These are phyloP conservation scores for Fusarium incarnatum DNA, from an alignment of 2,329 filamentous ascomycete genomes.

Conservation along the genomic window DNA sequence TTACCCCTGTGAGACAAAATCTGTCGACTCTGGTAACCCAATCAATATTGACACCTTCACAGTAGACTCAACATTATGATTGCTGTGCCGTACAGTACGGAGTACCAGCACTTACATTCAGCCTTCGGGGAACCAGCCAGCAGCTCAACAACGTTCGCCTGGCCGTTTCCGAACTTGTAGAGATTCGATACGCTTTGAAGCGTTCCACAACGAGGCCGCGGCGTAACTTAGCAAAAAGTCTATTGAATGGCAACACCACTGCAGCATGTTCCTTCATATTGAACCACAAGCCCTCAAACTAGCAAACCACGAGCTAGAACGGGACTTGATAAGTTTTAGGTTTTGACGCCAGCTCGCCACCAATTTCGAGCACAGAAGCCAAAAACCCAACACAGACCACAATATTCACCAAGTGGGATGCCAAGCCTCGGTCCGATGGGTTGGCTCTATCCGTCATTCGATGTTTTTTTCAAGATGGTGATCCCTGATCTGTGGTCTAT, in stretches of 20 bases:
- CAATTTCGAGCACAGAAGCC: constrained; percentile 27
- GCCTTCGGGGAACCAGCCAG: constrained; percentile 8
- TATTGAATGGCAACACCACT: constrained; percentile 30
- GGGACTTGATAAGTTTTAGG: constrained; percentile 28
- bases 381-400: constrained; percentile 12
- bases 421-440: constrained; percentile 41
- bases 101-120: neutral
- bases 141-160: constrained; percentile 14
- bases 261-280: constrained; percentile 13
- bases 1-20: constrained; percentile 6
- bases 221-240: constrained; percentile 14
- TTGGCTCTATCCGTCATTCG: constrained; percentile 10
- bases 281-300: constrained; percentile 25
- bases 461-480: constrained; percentile 8
- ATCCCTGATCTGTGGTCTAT: neutral
- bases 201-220: constrained; percentile 20
- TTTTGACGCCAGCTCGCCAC: constrained; percentile 43
- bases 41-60: constrained; percentile 1
- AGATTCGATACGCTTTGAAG: constrained; percentile 10
- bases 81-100: neutral
- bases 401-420: constrained; percentile 15
- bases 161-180: constrained; percentile 23
- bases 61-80: neutral
- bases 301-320: constrained; percentile 27
- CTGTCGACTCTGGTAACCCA: neutral